These are phyloP conservation scores for Penicillium cataractarum DNA, from an alignment of 495 filamentous ascomycete species.

Conservation along the genomic window DNA sequence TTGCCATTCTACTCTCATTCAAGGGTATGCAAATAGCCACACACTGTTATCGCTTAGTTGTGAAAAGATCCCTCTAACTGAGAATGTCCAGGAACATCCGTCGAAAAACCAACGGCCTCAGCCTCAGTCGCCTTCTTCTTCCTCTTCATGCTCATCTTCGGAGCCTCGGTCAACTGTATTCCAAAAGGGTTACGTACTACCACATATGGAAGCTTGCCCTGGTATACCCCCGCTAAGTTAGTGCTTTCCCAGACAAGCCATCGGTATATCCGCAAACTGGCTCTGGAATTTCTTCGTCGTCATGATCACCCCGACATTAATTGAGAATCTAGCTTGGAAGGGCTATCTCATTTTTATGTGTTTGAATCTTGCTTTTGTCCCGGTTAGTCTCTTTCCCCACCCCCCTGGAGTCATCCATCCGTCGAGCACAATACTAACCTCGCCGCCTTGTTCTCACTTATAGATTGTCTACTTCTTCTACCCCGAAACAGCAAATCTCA, in stretches of 20 bases:
- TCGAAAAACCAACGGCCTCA: conserved; percentile 37
- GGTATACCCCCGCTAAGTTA: too few relatives aligned
- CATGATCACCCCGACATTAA: neutral
- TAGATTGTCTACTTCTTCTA: conserved; percentile 48
- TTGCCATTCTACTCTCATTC: conserved; percentile 45
- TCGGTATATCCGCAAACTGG: neutral
- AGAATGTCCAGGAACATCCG: conserved; percentile 19
- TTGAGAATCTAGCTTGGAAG: neutral
- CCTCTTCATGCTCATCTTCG: conserved; percentile 52
- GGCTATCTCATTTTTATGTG: conserved; percentile 20
- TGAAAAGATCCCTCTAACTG: neutral
- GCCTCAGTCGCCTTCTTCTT: conserved; percentile 49
- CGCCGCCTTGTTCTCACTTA: too few relatives aligned
- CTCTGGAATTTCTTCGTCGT: neutral
- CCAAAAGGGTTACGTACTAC: conserved; percentile 15
- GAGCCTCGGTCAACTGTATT: conserved; percentile 52
- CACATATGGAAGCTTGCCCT: neutral
- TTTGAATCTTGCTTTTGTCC: conserved; percentile 54
- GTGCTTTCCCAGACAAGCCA: neutral
- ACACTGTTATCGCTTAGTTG: too few relatives aligned
- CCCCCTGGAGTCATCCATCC: neutral
- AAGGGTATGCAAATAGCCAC: neutral
- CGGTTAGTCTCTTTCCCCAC: conserved; percentile 23
- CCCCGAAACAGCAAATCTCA: conserved; percentile 50
- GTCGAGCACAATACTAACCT: neutral